Evolutionary conservation across 2,329 filamentous ascomycete species (phyloP), one percentile per base, ranked within the genome.

Genomic region (Sordariomycetes sp.): DNA sequence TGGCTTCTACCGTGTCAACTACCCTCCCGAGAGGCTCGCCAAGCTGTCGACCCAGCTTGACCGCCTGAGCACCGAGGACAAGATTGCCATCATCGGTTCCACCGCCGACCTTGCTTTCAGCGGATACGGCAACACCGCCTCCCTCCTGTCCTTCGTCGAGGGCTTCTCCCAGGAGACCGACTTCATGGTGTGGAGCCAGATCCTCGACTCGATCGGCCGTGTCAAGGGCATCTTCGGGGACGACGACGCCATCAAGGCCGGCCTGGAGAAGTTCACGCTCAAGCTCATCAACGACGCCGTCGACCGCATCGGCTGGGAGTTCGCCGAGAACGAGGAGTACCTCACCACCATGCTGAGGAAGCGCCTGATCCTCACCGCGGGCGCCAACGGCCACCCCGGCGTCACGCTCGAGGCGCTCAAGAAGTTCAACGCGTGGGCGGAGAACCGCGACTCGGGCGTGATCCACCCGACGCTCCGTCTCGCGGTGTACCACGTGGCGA

Each of bases 1-100:
- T 56, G 93, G 91, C 28, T 97, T 84, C 68, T 97, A 95, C 75
- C 84, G 92, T 61, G 94, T 93, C 54, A 96, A 96, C 73, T 96
- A 97, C 68, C 90, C 94, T 5, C 85, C 90, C n/a, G 79, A 83
- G 62, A 85, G 93, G 54, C 80, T 99, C 48, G 82, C 82, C 46
- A 90, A 90, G 73, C 84, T 99, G 25, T 88, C 89, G 59, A 81
- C 84, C 57, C 85, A 89, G 65, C 85, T 91, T 18, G 80, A 89
- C 64, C 85, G 85, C 64, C 79, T 99, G 25, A 89, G 80, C 62
- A 85, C 88, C 6, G 85, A 93, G 69, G 94, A 99, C 74, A 96
- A 94, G 76, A 96, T 97, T 65, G 90, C 90, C 48, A 83, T 97
- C 57, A 83, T 97, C 60, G 91, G 90, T 61, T 95, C 96, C 66